Conservation (phyloP, 345 rosid species). For the Physaria fendleri region DNA sequence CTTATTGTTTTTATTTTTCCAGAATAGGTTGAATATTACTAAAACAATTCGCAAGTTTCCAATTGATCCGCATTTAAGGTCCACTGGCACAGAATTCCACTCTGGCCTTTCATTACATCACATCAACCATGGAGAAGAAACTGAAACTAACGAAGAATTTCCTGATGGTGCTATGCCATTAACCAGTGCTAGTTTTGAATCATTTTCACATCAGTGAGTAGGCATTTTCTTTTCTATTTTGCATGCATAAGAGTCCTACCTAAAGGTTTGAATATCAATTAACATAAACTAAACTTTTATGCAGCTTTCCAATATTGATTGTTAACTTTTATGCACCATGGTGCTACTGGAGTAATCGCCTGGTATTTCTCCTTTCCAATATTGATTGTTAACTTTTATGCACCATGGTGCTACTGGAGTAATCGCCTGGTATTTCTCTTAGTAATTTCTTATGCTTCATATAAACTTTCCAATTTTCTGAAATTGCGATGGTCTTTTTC, state of each 20-base stretch:
- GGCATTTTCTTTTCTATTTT: background rate
- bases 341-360: conserved; percentile 96
- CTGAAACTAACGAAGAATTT: conserved; percentile 42
- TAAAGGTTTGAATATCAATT: conserved; percentile 11
- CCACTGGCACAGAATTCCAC: conserved; percentile 66
- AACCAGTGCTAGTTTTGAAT: conserved; percentile 54
- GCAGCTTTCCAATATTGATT: conserved; percentile 80
- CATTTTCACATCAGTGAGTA: conserved; percentile 61
- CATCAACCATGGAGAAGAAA: conserved; percentile 87
- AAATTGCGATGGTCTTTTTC: background rate
- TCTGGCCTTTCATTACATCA: conserved; percentile 45
- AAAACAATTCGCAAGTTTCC: conserved; percentile 76
- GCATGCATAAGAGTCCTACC: background rate
- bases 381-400: conserved; percentile 85
- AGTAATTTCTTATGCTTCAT: too few species aligned
- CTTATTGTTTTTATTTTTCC: conserved; percentile 26
- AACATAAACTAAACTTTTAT: conserved; percentile 19
- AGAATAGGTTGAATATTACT: conserved; percentile 95
- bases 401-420: conserved; percentile 99
- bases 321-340: conserved; percentile 97
- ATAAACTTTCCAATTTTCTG: too few species aligned
- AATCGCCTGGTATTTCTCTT: conserved; percentile 81
- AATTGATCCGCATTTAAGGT: conserved; percentile 60
- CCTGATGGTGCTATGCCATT: conserved; percentile 47
- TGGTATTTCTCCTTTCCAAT: conserved; percentile 79